phyloP scores from a whole-genome alignment of 2,329 filamentous ascomycete genomes.

The Eutypella sp. region DNA sequence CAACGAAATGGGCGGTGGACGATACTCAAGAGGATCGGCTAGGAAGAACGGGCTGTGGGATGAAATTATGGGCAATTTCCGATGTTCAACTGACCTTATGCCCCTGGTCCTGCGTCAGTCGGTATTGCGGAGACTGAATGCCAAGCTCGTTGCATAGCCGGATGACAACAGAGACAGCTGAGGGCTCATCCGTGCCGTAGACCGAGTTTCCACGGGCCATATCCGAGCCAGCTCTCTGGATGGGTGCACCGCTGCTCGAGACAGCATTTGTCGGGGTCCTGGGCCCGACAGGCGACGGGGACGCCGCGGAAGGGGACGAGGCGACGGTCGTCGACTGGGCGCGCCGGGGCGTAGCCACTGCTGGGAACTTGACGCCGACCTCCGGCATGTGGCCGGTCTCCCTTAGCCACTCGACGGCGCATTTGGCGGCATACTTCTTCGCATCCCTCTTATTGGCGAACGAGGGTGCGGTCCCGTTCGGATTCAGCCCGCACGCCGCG shows the following conservation, averaged over 20 bases:
- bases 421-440: constrained; percentile 48
- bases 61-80: background rate
- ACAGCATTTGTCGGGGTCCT: background rate
- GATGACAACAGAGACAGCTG: constrained; percentile 18
- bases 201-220: too few species aligned
- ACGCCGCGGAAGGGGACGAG: background rate
- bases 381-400: constrained; percentile 22
- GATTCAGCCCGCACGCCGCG: constrained; percentile 13
- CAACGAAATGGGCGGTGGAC: background rate
- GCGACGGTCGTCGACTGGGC: background rate
- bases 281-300: background rate
- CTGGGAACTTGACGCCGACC: constrained; percentile 7
- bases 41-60: background rate
- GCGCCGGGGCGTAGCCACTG: background rate
- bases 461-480: too few species aligned
- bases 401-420: constrained; percentile 39
- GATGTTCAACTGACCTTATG: background rate
- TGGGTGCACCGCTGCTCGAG: background rate
- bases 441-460: constrained; percentile 49
- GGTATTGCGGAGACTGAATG: constrained; percentile 30
- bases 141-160: constrained; percentile 30
- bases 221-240: constrained; percentile 1
- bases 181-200: constrained; percentile 15
- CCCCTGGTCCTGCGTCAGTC: constrained; percentile 15
- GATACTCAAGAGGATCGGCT: background rate